A percentile compares a stretch with the other conserved stretches of the same genome.
Conservation (phyloP, 2,329 filamentous ascomycete species). For the Aspergillus clavatus region DNA sequence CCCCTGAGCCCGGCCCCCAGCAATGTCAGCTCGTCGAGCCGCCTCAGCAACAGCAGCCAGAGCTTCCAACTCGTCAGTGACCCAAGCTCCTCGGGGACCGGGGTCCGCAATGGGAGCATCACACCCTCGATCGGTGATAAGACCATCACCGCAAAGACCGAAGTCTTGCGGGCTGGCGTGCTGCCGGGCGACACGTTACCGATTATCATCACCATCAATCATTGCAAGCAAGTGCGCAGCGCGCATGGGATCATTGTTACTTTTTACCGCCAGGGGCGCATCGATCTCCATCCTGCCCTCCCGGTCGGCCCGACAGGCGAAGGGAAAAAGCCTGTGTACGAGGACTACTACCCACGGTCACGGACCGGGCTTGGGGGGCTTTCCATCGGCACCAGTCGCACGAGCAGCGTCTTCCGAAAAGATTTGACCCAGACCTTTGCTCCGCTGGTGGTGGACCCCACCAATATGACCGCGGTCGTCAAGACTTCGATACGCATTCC, state of each 20-base stretch:
- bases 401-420: slow-evolving; percentile 90
- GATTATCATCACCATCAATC: slow-evolving; percentile 74
- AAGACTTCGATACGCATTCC: slow-evolving; percentile 81
- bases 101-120: slow-evolving; percentile 45
- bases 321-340: slow-evolving; percentile 65
- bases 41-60: slow-evolving; percentile 59
- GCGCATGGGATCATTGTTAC: slow-evolving; percentile 90
- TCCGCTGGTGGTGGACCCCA: slow-evolving; percentile 81
- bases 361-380: slow-evolving; percentile 80
- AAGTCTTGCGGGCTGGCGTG: slow-evolving; percentile 76
- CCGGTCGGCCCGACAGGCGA: slow-evolving; percentile 58
- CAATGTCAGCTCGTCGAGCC: slow-evolving; percentile 67
- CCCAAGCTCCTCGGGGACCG: slow-evolving; percentile 38
- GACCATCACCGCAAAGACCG: slow-evolving; percentile 81
- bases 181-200: slow-evolving; percentile 79
- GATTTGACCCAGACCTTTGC: slow-evolving; percentile 85
- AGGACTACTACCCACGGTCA: slow-evolving; percentile 83
- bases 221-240: slow-evolving; percentile 85
- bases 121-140: slow-evolving; percentile 59
- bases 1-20: slow-evolving; percentile 54
- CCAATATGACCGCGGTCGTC: slow-evolving; percentile 70
- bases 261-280: slow-evolving; percentile 81
- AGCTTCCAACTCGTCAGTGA: slow-evolving; percentile 51
- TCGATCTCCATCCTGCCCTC: slow-evolving; percentile 69
- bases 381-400: slow-evolving; percentile 78